phyloP scores from a whole-genome alignment of 2,329 filamentous ascomycete species.

The Colletotrichum filicis region DNA sequence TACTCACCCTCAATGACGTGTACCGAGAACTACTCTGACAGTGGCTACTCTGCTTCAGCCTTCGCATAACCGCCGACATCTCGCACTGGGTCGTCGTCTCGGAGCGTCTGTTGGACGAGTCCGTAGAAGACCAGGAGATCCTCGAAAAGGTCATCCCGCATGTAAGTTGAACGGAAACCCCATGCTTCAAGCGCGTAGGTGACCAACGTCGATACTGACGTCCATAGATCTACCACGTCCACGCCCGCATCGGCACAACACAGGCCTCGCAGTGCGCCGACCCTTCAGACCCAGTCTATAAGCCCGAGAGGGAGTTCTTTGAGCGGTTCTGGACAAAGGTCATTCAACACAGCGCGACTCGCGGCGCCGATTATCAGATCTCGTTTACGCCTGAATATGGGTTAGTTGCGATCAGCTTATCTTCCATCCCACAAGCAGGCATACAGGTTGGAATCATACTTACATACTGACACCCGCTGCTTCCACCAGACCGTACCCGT shows the following conservation, averaged over 20 bases:
- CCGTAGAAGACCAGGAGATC: conserved; percentile 22
- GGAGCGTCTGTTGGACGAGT: conserved; percentile 2
- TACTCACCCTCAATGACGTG: background rate
- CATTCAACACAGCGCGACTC: conserved; percentile 22
- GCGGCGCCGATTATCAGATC: conserved; percentile 5
- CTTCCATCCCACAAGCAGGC: too few relatives aligned
- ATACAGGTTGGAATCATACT: too few relatives aligned
- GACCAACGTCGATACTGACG: background rate
- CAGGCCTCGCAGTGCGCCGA: conserved; percentile 50
- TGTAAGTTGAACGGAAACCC: conserved; percentile 35
- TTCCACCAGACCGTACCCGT: conserved; percentile 39
- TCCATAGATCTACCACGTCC: conserved; percentile 46
- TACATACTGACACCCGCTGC: background rate
- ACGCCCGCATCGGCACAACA: conserved; percentile 48
- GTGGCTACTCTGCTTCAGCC: conserved; percentile 3
- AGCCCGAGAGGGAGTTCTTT: conserved; percentile 44
- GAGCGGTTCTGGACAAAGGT: conserved; percentile 41
- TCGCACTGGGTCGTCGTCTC: conserved; percentile 41
- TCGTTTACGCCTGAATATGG: conserved; percentile 30
- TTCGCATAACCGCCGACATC: conserved; percentile 41
- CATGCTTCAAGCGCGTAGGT: background rate
- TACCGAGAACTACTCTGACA: background rate
- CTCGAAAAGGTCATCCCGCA: conserved; percentile 42
- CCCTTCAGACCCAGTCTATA: conserved; percentile 43
- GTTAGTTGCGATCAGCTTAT: background rate